Percentiles rank a stretch among this genome's conserved stretches.
These are phyloP conservation scores for Aegilops tauschii DNA, from an alignment of 176 grass and related monocot genomes.

Conservation along the genomic window DNA sequence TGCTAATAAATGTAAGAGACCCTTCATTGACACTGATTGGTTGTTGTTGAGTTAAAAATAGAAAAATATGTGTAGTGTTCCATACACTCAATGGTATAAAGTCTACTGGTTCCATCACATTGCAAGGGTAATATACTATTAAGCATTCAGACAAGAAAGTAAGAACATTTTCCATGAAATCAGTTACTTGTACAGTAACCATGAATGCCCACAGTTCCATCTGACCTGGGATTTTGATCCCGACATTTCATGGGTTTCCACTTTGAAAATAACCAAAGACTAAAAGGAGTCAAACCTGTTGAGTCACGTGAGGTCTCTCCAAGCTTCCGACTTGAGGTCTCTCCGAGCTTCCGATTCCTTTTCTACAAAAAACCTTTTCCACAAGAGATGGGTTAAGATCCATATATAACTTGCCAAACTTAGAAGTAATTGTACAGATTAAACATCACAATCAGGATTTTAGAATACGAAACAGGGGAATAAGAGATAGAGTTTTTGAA, in stretches of 20 bases:
- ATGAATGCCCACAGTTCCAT: not conserved
- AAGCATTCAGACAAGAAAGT: constrained; percentile 6
- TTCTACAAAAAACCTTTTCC: not conserved
- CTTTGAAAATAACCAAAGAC: not conserved
- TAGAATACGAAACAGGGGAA: not conserved
- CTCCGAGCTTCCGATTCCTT: not conserved
- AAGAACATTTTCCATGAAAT: not conserved
- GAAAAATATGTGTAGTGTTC: not conserved
- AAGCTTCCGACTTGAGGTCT: not conserved
- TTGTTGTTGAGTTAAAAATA: not conserved
- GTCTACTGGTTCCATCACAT: not conserved
- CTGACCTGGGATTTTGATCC: constrained; percentile 8
- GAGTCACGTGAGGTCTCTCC: not conserved
- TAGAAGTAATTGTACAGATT: not conserved
- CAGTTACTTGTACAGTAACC: not conserved
- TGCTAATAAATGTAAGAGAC: not conserved
- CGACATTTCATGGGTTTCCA: not conserved
- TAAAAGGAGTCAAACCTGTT: constrained; percentile 20
- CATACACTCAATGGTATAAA: not conserved
- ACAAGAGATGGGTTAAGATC: not conserved
- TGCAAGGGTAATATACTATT: not conserved
- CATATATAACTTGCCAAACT: not conserved
- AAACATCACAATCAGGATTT: not conserved
- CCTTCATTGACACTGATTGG: not conserved
- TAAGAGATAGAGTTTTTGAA: not conserved